These are phyloP conservation scores for Coniochaeta sp. DNA, from an alignment of 2,329 filamentous ascomycete species.

Conservation along the genomic window DNA sequence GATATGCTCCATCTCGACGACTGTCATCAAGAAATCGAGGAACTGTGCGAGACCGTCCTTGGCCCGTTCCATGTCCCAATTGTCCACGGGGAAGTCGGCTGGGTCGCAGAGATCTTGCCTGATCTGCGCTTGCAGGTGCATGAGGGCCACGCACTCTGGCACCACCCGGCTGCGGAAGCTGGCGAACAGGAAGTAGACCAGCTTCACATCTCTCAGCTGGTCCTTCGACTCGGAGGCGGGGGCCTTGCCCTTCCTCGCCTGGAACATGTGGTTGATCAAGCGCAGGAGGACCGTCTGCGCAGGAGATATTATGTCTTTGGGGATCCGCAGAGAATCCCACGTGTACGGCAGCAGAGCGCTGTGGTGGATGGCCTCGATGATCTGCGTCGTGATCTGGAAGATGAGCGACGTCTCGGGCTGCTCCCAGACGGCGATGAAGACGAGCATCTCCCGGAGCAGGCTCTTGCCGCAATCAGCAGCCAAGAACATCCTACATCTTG, in stretches of 20 bases:
- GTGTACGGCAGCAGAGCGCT: constrained; percentile 86
- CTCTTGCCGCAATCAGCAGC: constrained; percentile 88
- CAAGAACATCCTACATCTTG: constrained; percentile 81
- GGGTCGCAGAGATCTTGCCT: constrained; percentile 67
- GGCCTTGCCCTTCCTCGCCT: constrained; percentile 38
- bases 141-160: constrained; percentile 88
- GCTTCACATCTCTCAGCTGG: constrained; percentile 49
- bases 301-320: constrained; percentile 93
- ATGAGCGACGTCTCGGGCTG: constrained; percentile 89
- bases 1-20: constrained; percentile 78
- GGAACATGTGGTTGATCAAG: constrained; percentile 83
- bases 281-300: constrained; percentile 91
- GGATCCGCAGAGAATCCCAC: constrained; percentile 84
- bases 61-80: constrained; percentile 96
- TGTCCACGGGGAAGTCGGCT: constrained; percentile 85
- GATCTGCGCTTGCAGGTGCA: constrained; percentile 88
- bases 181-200: constrained; percentile 83
- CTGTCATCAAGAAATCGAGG: constrained; percentile 84
- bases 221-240: constrained; percentile 40
- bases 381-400: constrained; percentile 93
- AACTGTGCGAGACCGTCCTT: constrained; percentile 94
- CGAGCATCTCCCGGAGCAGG: constrained; percentile 79
- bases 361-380: constrained; percentile 85
- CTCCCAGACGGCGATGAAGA: constrained; percentile 97
- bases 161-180: constrained; percentile 90